A percentile compares a stretch with the other conserved stretches of the same genome.
phyloP scores from a whole-genome alignment of 2,329 filamentous ascomycete genomes.

The Penicillium expansum region DNA sequence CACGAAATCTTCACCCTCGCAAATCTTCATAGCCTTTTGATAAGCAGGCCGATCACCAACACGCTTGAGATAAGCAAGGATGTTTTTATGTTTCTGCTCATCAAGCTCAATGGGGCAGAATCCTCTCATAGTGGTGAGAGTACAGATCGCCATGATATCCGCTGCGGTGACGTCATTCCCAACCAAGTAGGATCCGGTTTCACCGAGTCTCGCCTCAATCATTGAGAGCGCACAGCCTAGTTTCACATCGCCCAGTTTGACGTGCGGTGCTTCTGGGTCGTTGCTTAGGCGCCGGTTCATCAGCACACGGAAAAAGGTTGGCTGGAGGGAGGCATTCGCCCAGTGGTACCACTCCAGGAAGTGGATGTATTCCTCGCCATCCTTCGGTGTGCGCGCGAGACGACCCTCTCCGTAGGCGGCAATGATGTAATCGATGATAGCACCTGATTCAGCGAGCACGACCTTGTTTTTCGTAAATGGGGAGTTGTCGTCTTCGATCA shows the following conservation, averaged over 20 bases:
- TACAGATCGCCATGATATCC: constrained; percentile 22
- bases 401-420: constrained; percentile 19
- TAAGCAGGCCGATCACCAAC: constrained; percentile 22
- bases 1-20: constrained; percentile 22
- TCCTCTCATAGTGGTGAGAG: constrained; percentile 23
- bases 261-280: constrained; percentile 1
- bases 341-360: constrained; percentile 25
- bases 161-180: constrained; percentile 21
- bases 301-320: constrained; percentile 14
- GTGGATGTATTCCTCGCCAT: constrained; percentile 18
- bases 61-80: constrained; percentile 21
- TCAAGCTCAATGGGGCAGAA: constrained; percentile 18
- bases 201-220: constrained; percentile 17
- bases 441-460: constrained; percentile 21
- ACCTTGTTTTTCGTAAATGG: constrained; percentile 17
- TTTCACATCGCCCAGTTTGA: constrained; percentile 3
- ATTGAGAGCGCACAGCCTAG: constrained; percentile 10
- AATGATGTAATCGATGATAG: constrained; percentile 23
- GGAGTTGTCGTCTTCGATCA: constrained; percentile 24
- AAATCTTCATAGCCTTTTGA: constrained; percentile 21
- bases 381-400: constrained; percentile 18
- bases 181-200: constrained; percentile 21
- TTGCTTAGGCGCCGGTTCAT: constrained; percentile 1
- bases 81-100: constrained; percentile 15
- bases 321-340: constrained; percentile 21